Conservation (phyloP, 176 grass and related monocot species). For the Carex scoparia region DNA sequence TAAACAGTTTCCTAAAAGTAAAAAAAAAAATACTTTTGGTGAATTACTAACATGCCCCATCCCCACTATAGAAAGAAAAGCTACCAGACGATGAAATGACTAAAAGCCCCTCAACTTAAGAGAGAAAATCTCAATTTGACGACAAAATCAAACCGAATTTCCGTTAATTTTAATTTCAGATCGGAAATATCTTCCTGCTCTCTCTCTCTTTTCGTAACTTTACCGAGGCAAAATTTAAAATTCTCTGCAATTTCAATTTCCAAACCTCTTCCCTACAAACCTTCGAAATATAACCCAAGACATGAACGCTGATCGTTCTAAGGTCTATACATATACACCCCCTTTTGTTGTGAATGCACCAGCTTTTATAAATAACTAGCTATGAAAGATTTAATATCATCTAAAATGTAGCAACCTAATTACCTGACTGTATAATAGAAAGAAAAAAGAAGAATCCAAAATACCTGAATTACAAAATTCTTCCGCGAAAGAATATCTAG, state of each 20-base stretch:
- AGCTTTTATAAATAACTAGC: background rate
- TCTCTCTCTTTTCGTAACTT: background rate
- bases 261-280: background rate
- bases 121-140: background rate
- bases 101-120: background rate
- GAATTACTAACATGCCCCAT: slow-evolving; percentile 9
- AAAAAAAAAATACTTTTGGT: slow-evolving; percentile 1
- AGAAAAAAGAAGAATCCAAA: background rate
- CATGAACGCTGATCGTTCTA: background rate
- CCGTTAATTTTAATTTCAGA: slow-evolving; percentile 1
- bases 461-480: slow-evolving; percentile 25
- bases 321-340: background rate
- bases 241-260: background rate
- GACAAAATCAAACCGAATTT: slow-evolving; percentile 13
- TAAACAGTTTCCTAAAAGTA: slow-evolving; percentile 13
- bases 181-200: background rate
- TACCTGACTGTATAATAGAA: background rate
- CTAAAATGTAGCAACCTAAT: slow-evolving; percentile 4
- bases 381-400: background rate
- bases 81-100: background rate
- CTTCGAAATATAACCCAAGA: background rate
- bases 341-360: background rate
- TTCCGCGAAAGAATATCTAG: slow-evolving; percentile 5
- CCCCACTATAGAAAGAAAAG: background rate
- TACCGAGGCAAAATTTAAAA: background rate